Evolutionary conservation across 1,284 basidiomycete genomes (phyloP).

Genomic region (Heliocybe sulcata): DNA sequence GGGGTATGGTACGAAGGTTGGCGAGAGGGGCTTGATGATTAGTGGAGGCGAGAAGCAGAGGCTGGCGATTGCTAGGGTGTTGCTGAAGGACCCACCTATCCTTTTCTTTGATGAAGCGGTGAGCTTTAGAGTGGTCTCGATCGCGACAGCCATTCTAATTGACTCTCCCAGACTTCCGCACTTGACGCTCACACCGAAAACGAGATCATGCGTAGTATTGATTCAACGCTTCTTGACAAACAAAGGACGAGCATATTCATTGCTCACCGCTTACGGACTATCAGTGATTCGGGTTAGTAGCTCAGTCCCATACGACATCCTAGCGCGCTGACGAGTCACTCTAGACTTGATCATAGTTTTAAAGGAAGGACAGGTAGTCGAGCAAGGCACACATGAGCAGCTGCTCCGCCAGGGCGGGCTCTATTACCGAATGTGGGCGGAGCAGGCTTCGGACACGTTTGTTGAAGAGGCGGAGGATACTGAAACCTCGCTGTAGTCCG

Average conservation of each 20-base stretch:
- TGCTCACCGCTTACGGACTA: slow-evolving; percentile 85
- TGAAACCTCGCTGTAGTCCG: not conserved
- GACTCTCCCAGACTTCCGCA: slow-evolving; percentile 70
- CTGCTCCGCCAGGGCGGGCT: slow-evolving; percentile 67
- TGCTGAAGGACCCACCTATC: slow-evolving; percentile 92
- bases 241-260: slow-evolving; percentile 92
- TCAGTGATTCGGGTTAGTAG: slow-evolving; percentile 75
- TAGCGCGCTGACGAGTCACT: not conserved
- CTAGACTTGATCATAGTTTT: slow-evolving; percentile 87
- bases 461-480: slow-evolving; percentile 5
- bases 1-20: slow-evolving; percentile 87
- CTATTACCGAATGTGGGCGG: slow-evolving; percentile 84
- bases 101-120: slow-evolving; percentile 98
- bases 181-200: slow-evolving; percentile 92
- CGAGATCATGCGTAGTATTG: slow-evolving; percentile 94
- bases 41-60: slow-evolving; percentile 98
- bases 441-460: slow-evolving; percentile 46
- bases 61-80: slow-evolving; percentile 85
- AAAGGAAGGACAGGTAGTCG: slow-evolving; percentile 77
- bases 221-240: slow-evolving; percentile 69
- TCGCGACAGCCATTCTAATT: not conserved
- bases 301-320: slow-evolving; percentile 12
- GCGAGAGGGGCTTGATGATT: slow-evolving; percentile 96
- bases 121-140: slow-evolving; percentile 21
- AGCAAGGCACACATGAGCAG: slow-evolving; percentile 90